These are phyloP conservation scores for Dioszegia aurantiaca DNA, from an alignment of 768 basidiomycete genomes.

Conservation along the genomic window DNA sequence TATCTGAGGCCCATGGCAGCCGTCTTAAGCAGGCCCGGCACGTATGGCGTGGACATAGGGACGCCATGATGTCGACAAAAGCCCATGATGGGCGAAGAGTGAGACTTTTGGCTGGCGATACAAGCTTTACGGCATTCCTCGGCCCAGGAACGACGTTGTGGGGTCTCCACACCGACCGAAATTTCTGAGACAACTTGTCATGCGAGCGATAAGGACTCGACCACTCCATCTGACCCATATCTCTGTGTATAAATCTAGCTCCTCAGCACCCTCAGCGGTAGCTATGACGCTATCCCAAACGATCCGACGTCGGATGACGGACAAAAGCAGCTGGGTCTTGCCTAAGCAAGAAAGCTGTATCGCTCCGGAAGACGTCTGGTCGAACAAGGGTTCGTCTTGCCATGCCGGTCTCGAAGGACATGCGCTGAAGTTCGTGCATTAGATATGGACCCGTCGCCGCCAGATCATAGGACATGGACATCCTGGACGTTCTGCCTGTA, in stretches of 20 bases:
- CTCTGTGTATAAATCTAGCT: neutral
- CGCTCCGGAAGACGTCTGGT: constrained; percentile 38
- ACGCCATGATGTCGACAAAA: too few relatives aligned
- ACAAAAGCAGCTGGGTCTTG: constrained; percentile 31
- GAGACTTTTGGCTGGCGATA: too few relatives aligned
- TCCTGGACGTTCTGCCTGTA: constrained; percentile 37
- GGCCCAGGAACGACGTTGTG: too few relatives aligned
- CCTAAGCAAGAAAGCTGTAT: constrained; percentile 43
- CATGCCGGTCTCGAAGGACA: too few relatives aligned
- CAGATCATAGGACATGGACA: constrained; percentile 34
- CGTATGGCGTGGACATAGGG: neutral
- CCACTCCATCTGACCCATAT: too few relatives aligned
- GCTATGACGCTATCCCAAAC: constrained; percentile 18
- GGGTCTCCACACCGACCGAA: too few relatives aligned
- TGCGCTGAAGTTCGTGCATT: too few relatives aligned
- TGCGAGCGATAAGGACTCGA: too few relatives aligned
- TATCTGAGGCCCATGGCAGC: too few relatives aligned
- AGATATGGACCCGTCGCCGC: constrained; percentile 42
- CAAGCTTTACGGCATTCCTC: too few relatives aligned
- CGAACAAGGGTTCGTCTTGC: constrained; percentile 33
- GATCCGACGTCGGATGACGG: constrained; percentile 13
- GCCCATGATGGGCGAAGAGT: too few relatives aligned
- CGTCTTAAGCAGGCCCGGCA: neutral
- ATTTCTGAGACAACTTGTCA: too few relatives aligned
- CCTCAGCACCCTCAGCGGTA: neutral